Evolutionary conservation across 1,284 basidiomycete genomes (phyloP).

Genomic region (Phlebopus sp.): DNA sequence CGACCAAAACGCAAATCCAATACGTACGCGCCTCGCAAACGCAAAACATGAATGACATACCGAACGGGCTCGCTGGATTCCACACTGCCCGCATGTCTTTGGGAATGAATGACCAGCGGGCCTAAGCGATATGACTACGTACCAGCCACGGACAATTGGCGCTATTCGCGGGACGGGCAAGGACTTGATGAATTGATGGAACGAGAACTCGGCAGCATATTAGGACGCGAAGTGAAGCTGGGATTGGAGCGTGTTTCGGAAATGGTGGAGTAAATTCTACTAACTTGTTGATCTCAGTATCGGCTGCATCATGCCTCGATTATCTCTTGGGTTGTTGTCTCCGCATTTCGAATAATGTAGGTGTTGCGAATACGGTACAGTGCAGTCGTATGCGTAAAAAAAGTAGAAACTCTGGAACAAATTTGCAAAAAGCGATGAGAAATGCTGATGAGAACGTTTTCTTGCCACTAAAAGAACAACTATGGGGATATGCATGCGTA

Average conservation of each 20-base stretch:
- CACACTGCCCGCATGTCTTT: background rate
- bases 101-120: constrained; percentile 51
- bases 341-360: constrained; percentile 1
- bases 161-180: constrained; percentile 70
- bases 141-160: constrained; percentile 60
- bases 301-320: background rate
- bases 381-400: constrained; percentile 4
- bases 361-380: constrained; percentile 5
- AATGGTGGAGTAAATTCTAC: constrained; percentile 9
- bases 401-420: background rate
- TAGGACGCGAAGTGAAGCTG: constrained; percentile 35
- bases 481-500: background rate
- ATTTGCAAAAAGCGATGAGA: background rate
- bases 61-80: background rate
- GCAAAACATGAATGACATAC: constrained; percentile 2
- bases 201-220: constrained; percentile 50
- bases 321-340: background rate
- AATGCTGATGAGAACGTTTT: background rate
- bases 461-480: background rate
- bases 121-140: constrained; percentile 87
- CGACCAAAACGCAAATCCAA: background rate
- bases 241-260: constrained; percentile 31
- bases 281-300: background rate
- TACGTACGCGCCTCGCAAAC: background rate
- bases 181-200: constrained; percentile 69